Conservation (phyloP, 176 grass and related monocot species). For the Carex pumila region DNA sequence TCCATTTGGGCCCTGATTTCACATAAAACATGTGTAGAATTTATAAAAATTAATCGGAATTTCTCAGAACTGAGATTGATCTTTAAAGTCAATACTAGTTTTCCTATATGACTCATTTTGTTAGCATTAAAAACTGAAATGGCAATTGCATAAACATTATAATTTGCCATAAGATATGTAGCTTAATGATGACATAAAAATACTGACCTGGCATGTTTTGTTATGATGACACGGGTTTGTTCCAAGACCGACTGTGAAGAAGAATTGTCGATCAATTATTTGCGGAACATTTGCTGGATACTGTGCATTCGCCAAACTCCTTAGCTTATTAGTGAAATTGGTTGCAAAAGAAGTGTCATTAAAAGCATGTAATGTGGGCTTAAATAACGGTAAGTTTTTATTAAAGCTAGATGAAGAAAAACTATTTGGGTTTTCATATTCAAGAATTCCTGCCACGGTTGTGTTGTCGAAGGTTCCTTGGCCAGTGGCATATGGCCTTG, state of each 20-base stretch:
- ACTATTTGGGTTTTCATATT: constrained; percentile 32
- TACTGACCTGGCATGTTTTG: constrained; percentile 42
- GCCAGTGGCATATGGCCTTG: constrained; percentile 41
- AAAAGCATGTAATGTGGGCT: constrained; percentile 35
- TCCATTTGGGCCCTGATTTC: constrained; percentile 46
- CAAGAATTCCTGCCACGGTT: constrained; percentile 50
- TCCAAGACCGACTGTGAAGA: constrained; percentile 65
- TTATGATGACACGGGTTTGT: constrained; percentile 53
- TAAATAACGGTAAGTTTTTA: constrained; percentile 26
- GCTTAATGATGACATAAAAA: not conserved
- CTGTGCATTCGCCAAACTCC: constrained; percentile 49
- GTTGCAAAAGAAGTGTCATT: constrained; percentile 55
- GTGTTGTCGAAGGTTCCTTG: constrained; percentile 80
- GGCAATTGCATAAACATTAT: not conserved
- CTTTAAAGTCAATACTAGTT: not conserved
- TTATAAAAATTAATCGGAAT: not conserved
- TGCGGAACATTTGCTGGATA: constrained; percentile 57
- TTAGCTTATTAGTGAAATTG: constrained; percentile 55
- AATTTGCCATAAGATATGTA: not conserved
- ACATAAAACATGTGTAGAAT: not conserved
- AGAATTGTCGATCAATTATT: constrained; percentile 36
- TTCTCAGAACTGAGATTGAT: not conserved
- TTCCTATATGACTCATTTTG: not conserved
- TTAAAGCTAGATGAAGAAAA: constrained; percentile 1
- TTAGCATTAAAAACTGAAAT: not conserved